phyloP scores from a whole-genome alignment of 1,284 basidiomycete species.

The Trametes polyzona region DNA sequence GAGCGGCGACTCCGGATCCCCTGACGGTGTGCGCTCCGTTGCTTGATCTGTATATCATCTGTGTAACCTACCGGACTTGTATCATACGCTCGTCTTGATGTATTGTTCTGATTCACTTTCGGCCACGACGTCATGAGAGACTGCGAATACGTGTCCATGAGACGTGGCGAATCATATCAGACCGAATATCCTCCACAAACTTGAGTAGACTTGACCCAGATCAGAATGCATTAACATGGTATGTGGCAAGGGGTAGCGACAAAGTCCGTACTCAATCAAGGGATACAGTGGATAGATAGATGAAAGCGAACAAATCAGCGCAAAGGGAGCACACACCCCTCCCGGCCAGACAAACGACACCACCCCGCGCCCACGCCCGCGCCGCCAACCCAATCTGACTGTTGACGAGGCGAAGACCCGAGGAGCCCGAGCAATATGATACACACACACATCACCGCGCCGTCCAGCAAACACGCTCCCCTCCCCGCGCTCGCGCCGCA shows the following conservation, averaged over 20 bases:
- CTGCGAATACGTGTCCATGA: no score
- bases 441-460: background rate
- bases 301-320: no score
- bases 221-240: constrained; percentile 2
- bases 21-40: no score
- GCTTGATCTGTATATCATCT: no score
- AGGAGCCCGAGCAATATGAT: background rate
- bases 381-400: no score
- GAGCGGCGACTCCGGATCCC: background rate
- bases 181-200: background rate
- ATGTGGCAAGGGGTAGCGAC: background rate
- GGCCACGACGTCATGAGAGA: no score
- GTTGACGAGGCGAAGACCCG: no score
- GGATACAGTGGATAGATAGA: constrained; percentile 14
- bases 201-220: background rate
- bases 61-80: no score
- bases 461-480: background rate
- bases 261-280: constrained; percentile 14
- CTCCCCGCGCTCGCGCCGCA: background rate
- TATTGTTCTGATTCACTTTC: no score
- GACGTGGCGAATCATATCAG: background rate
- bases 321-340: background rate
- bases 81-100: no score
- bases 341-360: background rate
- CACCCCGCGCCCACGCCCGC: no score